Evolutionary conservation across 768 basidiomycete species (phyloP), one percentile per base, ranked within the genome.

Genomic region (Coprinopsis sp.): DNA sequence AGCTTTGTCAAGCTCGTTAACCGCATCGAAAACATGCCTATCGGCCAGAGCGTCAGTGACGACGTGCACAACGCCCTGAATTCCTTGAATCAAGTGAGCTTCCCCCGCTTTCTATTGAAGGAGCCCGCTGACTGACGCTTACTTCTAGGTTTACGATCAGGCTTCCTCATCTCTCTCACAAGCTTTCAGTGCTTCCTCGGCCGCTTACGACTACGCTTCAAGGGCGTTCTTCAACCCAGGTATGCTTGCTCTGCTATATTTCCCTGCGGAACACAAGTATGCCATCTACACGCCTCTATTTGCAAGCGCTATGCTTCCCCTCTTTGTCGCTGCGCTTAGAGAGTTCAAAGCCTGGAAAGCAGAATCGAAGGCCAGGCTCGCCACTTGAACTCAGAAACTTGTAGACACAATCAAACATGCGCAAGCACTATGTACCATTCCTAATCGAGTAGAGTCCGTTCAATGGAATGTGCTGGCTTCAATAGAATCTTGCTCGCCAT

Each of bases 211-310:
- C 0, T 70, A 83, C 28, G 78, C 91, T 10, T 89, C 87, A 2
- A 77, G 83, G 33, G 95, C 96, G 3, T 98, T 96, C 73, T 98
- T 96, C 69, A 90, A 92, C 63, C 96, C 95, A 0, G 89, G 87
- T 16, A 96, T 98, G 93, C 68, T 98, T 55, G 93, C 91, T 12
- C 67, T 97, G 60, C 73, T 99, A 18, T 99, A 99, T 65, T 98
- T 98, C 67, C 96, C 96, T 18, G 84, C 91, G 16, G 96, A 98
- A 60, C 96, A 98, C 70, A 97, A 89, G 61, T 94, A 92, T 62
- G 94, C 94, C 2, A 91, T 99, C 7, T 98, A 98, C 63, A 85
- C 91, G 0, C 95, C 96, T 0, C 66, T 99, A 27, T 97, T 99
- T 62, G 95, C 91, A 2, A 93, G 91, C 38, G 78, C 92, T 6